These are phyloP conservation scores for Penicillium turbatum DNA, from an alignment of 495 filamentous ascomycete species.

Conservation along the genomic window DNA sequence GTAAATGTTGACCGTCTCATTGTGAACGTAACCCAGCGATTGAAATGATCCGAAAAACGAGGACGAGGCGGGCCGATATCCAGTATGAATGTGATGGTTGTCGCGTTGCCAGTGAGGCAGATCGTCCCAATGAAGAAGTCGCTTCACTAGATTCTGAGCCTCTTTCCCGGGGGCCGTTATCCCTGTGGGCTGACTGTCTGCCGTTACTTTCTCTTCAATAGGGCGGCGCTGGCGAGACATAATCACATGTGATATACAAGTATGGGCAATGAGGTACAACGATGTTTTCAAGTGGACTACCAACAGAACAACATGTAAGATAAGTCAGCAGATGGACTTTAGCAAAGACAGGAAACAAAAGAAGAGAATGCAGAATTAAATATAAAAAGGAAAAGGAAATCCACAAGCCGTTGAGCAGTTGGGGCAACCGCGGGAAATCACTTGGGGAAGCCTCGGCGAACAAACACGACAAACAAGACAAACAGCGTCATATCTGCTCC, in stretches of 20 bases:
- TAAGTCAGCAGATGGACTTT: conserved; percentile 12
- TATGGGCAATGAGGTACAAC: conserved; percentile 9
- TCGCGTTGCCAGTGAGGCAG: conserved; percentile 68
- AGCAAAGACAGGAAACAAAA: neutral
- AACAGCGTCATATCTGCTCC: conserved; percentile 4
- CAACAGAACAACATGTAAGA: conserved; percentile 8
- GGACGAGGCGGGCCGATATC: conserved; percentile 65
- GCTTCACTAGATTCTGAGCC: conserved; percentile 30
- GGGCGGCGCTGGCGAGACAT: conserved; percentile 40
- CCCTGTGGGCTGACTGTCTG: conserved; percentile 14
- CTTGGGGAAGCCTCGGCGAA: conserved; percentile 22
- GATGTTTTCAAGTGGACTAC: conserved; percentile 14
- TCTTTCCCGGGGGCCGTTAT: conserved; percentile 25
- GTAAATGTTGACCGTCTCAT: conserved; percentile 95
- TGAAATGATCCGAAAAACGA: conserved; percentile 61
- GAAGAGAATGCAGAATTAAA: neutral
- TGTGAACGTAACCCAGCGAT: conserved; percentile 74
- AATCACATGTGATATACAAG: conserved; percentile 23
- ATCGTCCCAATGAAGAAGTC: conserved; percentile 58
- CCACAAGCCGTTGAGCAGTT: conserved; percentile 23
- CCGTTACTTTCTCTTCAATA: conserved; percentile 23
- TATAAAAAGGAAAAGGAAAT: neutral
- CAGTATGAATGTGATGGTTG: conserved; percentile 68
- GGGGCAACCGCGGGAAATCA: conserved; percentile 14
- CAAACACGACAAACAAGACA: conserved; percentile 18